Conservation (phyloP, 2,329 filamentous ascomycete species). For the Scedosporium apiospermum region DNA sequence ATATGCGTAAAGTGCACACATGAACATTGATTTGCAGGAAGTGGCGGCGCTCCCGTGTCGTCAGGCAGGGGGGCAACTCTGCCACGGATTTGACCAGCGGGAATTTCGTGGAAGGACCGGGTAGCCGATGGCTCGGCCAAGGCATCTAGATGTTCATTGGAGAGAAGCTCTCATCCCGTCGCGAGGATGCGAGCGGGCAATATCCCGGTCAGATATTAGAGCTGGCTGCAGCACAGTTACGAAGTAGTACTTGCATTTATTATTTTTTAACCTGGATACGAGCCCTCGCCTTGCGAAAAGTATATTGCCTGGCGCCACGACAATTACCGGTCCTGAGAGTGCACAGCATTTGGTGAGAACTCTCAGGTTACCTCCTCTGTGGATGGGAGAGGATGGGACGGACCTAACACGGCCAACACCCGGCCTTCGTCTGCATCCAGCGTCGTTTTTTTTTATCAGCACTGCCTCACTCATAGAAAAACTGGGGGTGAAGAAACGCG, state of each 20-base stretch:
- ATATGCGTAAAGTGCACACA: too few species aligned
- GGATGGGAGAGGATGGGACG: neutral
- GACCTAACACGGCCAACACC: neutral
- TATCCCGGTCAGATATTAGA: neutral
- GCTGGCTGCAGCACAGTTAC: too few species aligned
- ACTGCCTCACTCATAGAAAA: neutral
- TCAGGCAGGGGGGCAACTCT: too few species aligned
- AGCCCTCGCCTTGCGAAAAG: too few species aligned
- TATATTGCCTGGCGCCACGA: too few species aligned
- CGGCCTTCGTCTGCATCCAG: neutral
- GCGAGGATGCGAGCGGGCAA: neutral
- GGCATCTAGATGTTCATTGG: neutral
- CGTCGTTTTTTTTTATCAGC: neutral
- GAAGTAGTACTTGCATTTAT: too few species aligned
- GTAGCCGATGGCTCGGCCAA: neutral
- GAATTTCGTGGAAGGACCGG: neutral
- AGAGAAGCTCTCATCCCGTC: neutral
- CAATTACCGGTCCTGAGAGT: too few species aligned
- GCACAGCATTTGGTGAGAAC: too few species aligned
- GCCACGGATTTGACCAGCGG: too few species aligned
- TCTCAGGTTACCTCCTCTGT: neutral
- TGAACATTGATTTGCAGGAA: too few species aligned
- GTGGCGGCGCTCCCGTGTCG: too few species aligned
- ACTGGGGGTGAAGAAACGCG: neutral
- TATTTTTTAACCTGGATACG: neutral